Evolutionary conservation across 2,329 filamentous ascomycete genomes (phyloP), one percentile per base, ranked within the genome.

Genomic region (Reticulascus tulasneorum): DNA sequence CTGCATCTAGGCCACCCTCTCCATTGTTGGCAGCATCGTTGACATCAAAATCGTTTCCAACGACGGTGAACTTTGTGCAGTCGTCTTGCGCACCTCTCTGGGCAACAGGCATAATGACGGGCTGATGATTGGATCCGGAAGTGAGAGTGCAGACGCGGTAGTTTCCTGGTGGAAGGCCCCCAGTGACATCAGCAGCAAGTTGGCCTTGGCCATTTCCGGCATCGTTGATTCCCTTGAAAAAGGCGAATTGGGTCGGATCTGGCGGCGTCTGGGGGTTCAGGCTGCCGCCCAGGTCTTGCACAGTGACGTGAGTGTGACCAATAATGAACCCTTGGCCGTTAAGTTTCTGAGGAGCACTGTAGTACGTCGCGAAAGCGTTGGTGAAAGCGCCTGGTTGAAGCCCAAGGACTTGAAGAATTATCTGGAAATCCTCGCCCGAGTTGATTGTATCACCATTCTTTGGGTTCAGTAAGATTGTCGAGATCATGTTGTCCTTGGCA

Each of bases 211-310:
- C 63, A 40, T 74, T 59, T 23, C 67, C 71, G 16, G 50, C 58
- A 42, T 75, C 67, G 46, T 77, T 73, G 49, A 78, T 66, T 38
- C 74, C 74, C 59, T 75, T 76, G 65, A 78, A 78, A 57, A 75
- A 77, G 17, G 59, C 68, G 51, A 77, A 77, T 29, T 33, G 29
- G 7, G 35, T 41, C n/a, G 61, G 51, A 15, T 60, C 58, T 8
- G 64, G 60, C 48, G 29, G 67, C 47, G 40, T 67, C 49, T 26
- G 60, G 52, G 36, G 52, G 26, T 60, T 61, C 25, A 63, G 38
- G 23, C 59, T 46, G 49, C 51, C 54, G 22, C 53, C 51, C 24
- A 77, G 52, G 25, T 68, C 59, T 49, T 79, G 73, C 13, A 76
- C 61, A 6, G 70, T 72, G 41, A 77, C 63, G 49, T 74, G 70